These are phyloP conservation scores for Fusarium annulatum DNA, from an alignment of 2,329 filamentous ascomycete genomes.

Conservation along the genomic window DNA sequence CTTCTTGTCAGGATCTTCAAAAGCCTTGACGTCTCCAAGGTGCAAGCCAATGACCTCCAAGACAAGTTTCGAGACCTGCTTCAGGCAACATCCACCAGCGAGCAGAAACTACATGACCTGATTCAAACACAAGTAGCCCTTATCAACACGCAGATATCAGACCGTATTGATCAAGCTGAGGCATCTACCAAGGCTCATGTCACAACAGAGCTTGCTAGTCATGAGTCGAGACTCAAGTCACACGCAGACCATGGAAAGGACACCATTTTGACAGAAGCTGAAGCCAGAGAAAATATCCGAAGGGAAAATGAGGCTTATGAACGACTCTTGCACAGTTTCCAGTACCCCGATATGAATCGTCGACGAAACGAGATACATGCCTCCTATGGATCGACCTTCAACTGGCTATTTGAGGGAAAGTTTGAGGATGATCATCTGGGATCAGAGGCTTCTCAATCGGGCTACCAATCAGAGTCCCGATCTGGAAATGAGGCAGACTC, in stretches of 20 bases:
- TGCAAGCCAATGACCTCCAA: rapidly evolving
- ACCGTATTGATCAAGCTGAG: rapidly evolving
- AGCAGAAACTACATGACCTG: rapidly evolving
- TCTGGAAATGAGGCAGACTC: no score
- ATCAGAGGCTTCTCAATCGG: no score
- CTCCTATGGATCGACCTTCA: rapidly evolving
- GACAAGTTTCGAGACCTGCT: rapidly evolving
- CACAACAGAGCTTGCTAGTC: rapidly evolving
- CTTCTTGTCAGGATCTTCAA: rapidly evolving
- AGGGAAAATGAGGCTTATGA: rapidly evolving
- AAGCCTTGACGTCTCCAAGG: rapidly evolving
- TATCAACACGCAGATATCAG: rapidly evolving
- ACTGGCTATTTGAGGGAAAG: neutral
- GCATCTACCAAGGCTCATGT: rapidly evolving
- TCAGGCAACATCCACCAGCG: rapidly evolving
- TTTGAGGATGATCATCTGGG: no score
- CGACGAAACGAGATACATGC: neutral
- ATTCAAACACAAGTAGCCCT: rapidly evolving
- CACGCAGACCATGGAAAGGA: no score
- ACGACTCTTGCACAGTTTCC: rapidly evolving
- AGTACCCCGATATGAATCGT: rapidly evolving
- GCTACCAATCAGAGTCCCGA: no score
- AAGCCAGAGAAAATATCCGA: rapidly evolving
- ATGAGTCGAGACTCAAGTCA: rapidly evolving
- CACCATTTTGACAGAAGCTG: no score